Conservation (phyloP, 2,329 filamentous ascomycete species). For the Diaporthe amygdali region DNA sequence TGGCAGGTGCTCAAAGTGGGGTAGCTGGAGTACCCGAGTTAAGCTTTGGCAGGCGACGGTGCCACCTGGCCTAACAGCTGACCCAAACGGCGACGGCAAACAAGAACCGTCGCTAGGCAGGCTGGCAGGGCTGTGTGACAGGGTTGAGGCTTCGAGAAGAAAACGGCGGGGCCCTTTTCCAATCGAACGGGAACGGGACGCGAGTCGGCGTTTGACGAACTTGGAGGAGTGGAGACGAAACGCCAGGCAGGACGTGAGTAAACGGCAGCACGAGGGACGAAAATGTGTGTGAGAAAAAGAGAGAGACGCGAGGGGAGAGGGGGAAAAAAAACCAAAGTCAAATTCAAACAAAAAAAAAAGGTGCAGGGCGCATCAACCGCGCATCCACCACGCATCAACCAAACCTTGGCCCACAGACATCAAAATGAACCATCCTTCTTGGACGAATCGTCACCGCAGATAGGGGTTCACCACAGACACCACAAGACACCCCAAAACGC, state of each 20-base stretch:
- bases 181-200: slow-evolving; percentile 13
- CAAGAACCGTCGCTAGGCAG: neutral
- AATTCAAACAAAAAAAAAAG: neutral
- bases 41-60: neutral
- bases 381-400: no score
- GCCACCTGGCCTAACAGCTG: neutral
- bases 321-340: no score
- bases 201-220: neutral
- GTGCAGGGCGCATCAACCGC: slow-evolving; percentile 8
- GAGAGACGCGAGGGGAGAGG: neutral
- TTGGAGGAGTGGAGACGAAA: neutral
- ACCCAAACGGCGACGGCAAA: neutral
- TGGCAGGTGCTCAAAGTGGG: slow-evolving; percentile 10
- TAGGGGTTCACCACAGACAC: slow-evolving; percentile 3
- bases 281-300: neutral
- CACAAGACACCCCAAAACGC: neutral
- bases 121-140: neutral
- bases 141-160: slow-evolving; percentile 22
- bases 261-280: neutral
- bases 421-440: neutral
- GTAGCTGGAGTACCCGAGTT: neutral
- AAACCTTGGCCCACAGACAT: neutral
- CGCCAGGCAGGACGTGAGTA: neutral
- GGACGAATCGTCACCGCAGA: neutral
- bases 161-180: slow-evolving; percentile 3